phyloP scores from a whole-genome alignment of 192 early-diverging fungal species.

The Paraglomus occultum region DNA sequence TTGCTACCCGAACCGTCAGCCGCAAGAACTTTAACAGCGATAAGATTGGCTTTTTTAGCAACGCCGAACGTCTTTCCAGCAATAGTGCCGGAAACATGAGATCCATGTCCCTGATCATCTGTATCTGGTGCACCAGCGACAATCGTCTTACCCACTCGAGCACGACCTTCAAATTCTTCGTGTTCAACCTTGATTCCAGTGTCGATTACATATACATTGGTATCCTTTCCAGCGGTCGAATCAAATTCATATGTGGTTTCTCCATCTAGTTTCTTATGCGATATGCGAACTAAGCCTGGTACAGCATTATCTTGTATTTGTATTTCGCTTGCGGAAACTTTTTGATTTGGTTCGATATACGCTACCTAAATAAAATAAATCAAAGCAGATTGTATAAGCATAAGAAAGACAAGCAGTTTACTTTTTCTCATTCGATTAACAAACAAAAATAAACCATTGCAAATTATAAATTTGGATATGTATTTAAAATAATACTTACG shows the following conservation, averaged over 20 bases:
- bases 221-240: constrained; percentile 54
- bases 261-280: constrained; percentile 42
- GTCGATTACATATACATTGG: constrained; percentile 63
- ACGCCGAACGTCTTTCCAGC: constrained; percentile 64
- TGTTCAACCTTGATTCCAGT: constrained; percentile 59
- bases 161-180: constrained; percentile 72
- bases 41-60: constrained; percentile 65
- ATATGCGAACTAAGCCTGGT: constrained; percentile 86
- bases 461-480: too few species aligned
- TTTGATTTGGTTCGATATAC: constrained; percentile 85
- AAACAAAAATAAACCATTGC: background rate
- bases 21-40: constrained; percentile 71
- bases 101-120: constrained; percentile 65
- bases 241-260: constrained; percentile 70
- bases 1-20: constrained; percentile 53
- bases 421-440: constrained; percentile 5
- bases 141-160: constrained; percentile 50
- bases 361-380: constrained; percentile 48
- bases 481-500: constrained; percentile 39
- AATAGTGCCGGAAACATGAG: constrained; percentile 69
- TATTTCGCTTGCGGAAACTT: constrained; percentile 74
- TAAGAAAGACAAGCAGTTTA: background rate
- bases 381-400: constrained; percentile 5
- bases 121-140: constrained; percentile 32
- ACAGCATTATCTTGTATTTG: constrained; percentile 81